Percentiles rank a stretch among this genome's conserved stretches.
phyloP scores from a whole-genome alignment of 1,139 yeast genomes.

The Nakaseomyces glabratus region DNA sequence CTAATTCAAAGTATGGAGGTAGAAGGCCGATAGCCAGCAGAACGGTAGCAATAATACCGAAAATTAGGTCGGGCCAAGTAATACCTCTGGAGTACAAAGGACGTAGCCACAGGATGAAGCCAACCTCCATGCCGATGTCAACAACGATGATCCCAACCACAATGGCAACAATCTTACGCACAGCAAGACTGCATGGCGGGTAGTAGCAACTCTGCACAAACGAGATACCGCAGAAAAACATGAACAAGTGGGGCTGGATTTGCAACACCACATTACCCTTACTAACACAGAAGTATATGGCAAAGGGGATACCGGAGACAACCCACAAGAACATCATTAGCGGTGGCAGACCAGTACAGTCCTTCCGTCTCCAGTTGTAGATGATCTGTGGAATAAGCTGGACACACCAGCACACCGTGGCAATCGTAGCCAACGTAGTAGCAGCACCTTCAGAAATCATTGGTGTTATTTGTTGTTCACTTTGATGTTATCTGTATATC shows the following conservation, averaged over 20 bases:
- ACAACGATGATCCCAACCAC: slow-evolving; percentile 36
- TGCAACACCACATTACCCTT: slow-evolving; percentile 68
- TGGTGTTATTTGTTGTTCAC: too few species aligned
- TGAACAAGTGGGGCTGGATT: slow-evolving; percentile 80
- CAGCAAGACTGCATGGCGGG: slow-evolving; percentile 51
- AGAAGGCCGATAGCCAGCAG: slow-evolving; percentile 67
- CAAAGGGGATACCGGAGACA: slow-evolving; percentile 72
- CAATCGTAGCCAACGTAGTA: slow-evolving; percentile 78
- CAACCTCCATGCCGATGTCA: slow-evolving; percentile 57
- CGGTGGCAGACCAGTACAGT: slow-evolving; percentile 81
- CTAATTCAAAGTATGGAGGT: slow-evolving; percentile 83
- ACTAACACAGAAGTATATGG: slow-evolving; percentile 67
- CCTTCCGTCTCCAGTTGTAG: slow-evolving; percentile 60
- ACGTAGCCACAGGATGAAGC: slow-evolving; percentile 62
- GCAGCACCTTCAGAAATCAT: slow-evolving; percentile 39
- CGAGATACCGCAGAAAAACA: slow-evolving; percentile 56
- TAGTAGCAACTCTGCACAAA: slow-evolving; percentile 73
- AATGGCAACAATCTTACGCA: slow-evolving; percentile 34
- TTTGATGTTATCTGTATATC: too few species aligned
- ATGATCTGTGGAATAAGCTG: slow-evolving; percentile 81
- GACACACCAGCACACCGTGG: slow-evolving; percentile 85
- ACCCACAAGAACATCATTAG: slow-evolving; percentile 81
- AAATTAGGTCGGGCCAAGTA: slow-evolving; percentile 68
- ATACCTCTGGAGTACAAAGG: slow-evolving; percentile 44
- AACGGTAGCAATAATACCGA: slow-evolving; percentile 74